These are phyloP conservation scores for Ilyonectria sp. DNA, from an alignment of 2,329 filamentous ascomycete species.

Conservation along the genomic window DNA sequence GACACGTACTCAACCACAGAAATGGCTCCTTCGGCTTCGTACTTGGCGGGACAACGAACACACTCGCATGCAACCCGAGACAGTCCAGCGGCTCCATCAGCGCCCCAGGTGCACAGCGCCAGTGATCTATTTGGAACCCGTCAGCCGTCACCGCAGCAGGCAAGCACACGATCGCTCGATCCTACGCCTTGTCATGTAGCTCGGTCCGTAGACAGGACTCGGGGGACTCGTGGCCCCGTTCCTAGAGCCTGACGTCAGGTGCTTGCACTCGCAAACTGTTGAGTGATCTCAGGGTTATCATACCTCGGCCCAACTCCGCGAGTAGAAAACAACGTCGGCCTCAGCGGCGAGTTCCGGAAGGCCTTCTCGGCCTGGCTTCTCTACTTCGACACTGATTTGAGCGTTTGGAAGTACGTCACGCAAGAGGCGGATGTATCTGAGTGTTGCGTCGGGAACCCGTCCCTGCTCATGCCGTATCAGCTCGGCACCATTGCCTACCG, in stretches of 20 bases:
- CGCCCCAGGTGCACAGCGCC: slow-evolving; percentile 73
- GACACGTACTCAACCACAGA: slow-evolving; percentile 72
- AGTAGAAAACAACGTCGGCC: slow-evolving; percentile 83
- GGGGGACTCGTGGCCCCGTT: slow-evolving; percentile 60
- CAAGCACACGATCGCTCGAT: slow-evolving; percentile 27
- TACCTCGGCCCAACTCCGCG: slow-evolving; percentile 79
- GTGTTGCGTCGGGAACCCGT: slow-evolving; percentile 73
- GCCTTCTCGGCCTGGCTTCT: slow-evolving; percentile 76
- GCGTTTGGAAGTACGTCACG: slow-evolving; percentile 60
- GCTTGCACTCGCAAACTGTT: slow-evolving; percentile 19
- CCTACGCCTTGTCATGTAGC: slow-evolving; percentile 62
- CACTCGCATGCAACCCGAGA: slow-evolving; percentile 49
- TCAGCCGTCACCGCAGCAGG: slow-evolving; percentile 39
- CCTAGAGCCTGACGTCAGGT: slow-evolving; percentile 46
- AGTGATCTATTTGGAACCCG: slow-evolving; percentile 56
- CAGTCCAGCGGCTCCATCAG: slow-evolving; percentile 60
- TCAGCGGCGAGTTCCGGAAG: slow-evolving; percentile 71
- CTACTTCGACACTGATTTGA: slow-evolving; percentile 78
- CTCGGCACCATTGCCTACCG: slow-evolving; percentile 13
- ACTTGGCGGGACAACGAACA: slow-evolving; percentile 59
- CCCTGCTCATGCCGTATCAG: slow-evolving; percentile 62
- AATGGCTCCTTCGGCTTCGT: slow-evolving; percentile 54
- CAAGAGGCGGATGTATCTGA: slow-evolving; percentile 72
- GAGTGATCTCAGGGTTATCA: slow-evolving; percentile 38
- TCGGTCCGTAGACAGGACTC: slow-evolving; percentile 67